Base-by-base conservation (phyloP, 768 basidiomycete species). In the Mycena floridula region DNA sequence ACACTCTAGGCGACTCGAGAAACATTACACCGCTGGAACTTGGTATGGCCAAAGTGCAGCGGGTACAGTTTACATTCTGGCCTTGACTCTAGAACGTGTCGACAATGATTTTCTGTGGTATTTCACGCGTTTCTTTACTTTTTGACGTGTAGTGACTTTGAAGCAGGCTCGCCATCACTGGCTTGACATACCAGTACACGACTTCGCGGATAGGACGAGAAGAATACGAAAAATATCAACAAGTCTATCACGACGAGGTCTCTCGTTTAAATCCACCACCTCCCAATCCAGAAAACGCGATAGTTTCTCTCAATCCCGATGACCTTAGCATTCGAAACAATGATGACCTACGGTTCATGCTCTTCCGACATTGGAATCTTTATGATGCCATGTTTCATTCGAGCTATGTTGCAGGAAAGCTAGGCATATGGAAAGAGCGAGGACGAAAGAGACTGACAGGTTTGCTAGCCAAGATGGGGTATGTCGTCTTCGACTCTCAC, bases 371-470 rank as follows among this genome's bases (percentile, higher is more conserved):
- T 66, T 99, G 96, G 96, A 97, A 87, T 24, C 66, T 99, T 37
- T 98, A 97, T 59, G 96, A 99, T 57, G 83, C 94, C 9, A 98
- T 99, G 96, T 84, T 85, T 55, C 95, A 99, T 62, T 96, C 93
- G 3, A 89, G 88, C 46, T 99, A 98, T 56, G 85, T 99, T 15
- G 94, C 93, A 6, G 85, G 89, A 41, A 92, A 91, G 62, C 74
- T 99, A 47, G 93, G 92, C 3, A 89, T 95, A 44, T 98, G 96
- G 96, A 92, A 88, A 58, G 95, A 98, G 61, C 77, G 82, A 44
- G 96, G 96, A 18, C 74, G 88, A 49, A 94, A 92, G 61, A 77
- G 82, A 51, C 66, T 99, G 44, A 89, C 85, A 1, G 96, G 95
- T 7, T 68, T 99, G 40, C 69, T 99, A 20, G 96, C 96, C 13